Percentiles rank a stretch among this genome's conserved stretches.
These are phyloP conservation scores for Ophiostoma novo-ulmi DNA, from an alignment of 2,329 filamentous ascomycete genomes.

Conservation along the genomic window DNA sequence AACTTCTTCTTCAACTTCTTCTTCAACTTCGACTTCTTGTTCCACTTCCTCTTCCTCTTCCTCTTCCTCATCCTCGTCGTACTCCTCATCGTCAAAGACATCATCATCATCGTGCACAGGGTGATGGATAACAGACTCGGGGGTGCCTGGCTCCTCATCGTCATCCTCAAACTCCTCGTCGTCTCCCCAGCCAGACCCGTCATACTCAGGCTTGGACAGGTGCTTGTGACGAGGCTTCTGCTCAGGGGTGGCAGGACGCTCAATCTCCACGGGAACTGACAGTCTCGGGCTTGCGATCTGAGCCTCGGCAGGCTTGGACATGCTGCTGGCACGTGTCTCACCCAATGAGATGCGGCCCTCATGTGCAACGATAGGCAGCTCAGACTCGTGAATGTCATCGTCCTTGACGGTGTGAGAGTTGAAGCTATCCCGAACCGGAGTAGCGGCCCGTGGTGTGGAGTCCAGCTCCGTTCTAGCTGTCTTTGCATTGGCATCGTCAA, in stretches of 20 bases:
- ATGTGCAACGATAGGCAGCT: constrained; percentile 23
- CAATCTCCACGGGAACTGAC: constrained; percentile 38
- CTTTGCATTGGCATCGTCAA: constrained; percentile 31
- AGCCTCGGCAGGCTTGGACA: constrained; percentile 35
- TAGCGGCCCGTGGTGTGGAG: constrained; percentile 47
- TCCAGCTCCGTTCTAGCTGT: constrained; percentile 43
- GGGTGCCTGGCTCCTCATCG: constrained; percentile 63
- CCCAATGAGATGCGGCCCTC: constrained; percentile 28
- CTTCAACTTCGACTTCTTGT: background rate
- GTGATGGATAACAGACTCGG: constrained; percentile 85
- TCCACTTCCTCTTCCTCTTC: constrained; percentile 13
- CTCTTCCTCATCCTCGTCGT: constrained; percentile 33
- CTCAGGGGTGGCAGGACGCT: constrained; percentile 46
- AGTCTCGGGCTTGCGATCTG: background rate
- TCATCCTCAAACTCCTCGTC: constrained; percentile 52
- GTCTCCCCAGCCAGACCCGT: constrained; percentile 58
- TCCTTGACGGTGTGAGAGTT: constrained; percentile 25
- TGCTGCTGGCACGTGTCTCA: constrained; percentile 17
- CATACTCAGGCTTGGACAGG: constrained; percentile 57
- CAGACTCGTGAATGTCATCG: constrained; percentile 23
- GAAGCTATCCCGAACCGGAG: constrained; percentile 34
- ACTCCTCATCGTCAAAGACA: constrained; percentile 22
- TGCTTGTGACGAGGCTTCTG: constrained; percentile 43
- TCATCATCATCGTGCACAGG: constrained; percentile 42
- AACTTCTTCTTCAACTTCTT: constrained; percentile 7